Conservation (phyloP, 768 basidiomycete genomes). For the Crepidotus variabilis region DNA sequence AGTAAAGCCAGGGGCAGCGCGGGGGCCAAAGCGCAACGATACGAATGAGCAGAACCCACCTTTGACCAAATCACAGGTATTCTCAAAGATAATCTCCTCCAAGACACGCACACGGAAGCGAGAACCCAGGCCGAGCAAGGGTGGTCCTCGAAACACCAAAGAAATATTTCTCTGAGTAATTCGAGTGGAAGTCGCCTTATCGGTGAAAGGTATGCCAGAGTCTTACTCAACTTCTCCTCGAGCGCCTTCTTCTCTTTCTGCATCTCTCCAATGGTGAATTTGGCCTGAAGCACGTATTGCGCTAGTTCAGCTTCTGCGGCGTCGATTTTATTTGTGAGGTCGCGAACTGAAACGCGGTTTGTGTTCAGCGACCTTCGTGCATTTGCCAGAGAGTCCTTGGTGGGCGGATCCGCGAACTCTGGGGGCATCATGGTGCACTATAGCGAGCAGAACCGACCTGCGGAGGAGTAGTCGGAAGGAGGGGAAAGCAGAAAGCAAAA, state of each 20-base stretch:
- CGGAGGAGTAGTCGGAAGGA: conserved; percentile 1
- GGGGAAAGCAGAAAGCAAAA: conserved; percentile 8
- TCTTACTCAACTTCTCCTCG: conserved; percentile 43
- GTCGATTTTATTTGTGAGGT: conserved; percentile 44
- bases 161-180: conserved; percentile 69
- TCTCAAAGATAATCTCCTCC: conserved; percentile 60
- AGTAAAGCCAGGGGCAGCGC: conserved; percentile 2
- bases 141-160: conserved; percentile 63
- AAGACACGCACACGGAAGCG: conserved; percentile 61
- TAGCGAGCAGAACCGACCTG: not conserved
- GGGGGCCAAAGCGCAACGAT: conserved; percentile 8
- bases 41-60: conserved; percentile 36
- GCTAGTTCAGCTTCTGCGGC: conserved; percentile 53
- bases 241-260: conserved; percentile 43
- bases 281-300: conserved; percentile 53
- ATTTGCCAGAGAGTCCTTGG: conserved; percentile 43
- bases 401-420: conserved; percentile 55
- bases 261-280: conserved; percentile 50
- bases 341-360: conserved; percentile 26
- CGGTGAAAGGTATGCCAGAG: conserved; percentile 68
- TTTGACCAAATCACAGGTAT: conserved; percentile 78
- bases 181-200: conserved; percentile 70
- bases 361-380: conserved; percentile 45
- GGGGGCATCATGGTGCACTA: conserved; percentile 4
- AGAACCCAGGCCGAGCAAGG: conserved; percentile 78